phyloP scores from a whole-genome alignment of 345 rosid species.

The Bretschneidera sinensis region DNA sequence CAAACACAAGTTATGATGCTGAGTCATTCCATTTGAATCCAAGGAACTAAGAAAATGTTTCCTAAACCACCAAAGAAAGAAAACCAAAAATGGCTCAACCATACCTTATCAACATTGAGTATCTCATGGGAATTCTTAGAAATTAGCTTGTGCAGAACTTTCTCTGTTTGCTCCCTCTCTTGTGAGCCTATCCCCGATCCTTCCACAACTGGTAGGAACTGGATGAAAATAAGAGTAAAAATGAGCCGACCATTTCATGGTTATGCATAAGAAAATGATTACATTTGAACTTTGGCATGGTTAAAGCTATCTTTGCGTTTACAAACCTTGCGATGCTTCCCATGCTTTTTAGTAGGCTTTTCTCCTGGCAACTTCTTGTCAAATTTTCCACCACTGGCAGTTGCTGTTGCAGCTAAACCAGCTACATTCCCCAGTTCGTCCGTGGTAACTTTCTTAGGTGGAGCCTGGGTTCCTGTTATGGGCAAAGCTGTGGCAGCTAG shows the following conservation, averaged over 20 bases:
- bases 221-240: conserved; percentile 16
- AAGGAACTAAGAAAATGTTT: conserved; percentile 2
- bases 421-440: conserved; percentile 77
- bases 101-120: conserved; percentile 77
- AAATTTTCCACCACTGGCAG: conserved; percentile 96
- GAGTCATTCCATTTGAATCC: not conserved
- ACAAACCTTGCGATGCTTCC: conserved; percentile 83
- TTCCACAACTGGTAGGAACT: conserved; percentile 82
- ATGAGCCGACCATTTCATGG: not conserved
- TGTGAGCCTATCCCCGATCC: conserved; percentile 47
- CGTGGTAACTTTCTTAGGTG: conserved; percentile 59
- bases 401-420: conserved; percentile 81
- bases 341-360: conserved; percentile 68
- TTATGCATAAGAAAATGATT: not conserved
- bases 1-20: not conserved
- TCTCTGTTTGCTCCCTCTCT: conserved; percentile 80
- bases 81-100: not conserved
- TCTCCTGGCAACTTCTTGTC: conserved; percentile 87
- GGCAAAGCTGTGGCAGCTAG: conserved; percentile 87
- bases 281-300: not conserved
- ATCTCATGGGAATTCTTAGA: conserved; percentile 84
- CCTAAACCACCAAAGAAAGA: not conserved
- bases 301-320: not conserved
- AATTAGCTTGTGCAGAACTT: conserved; percentile 72
- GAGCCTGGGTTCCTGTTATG: conserved; percentile 69